Conservation (phyloP, 2,329 filamentous ascomycete species). For the Metarhizium album region DNA sequence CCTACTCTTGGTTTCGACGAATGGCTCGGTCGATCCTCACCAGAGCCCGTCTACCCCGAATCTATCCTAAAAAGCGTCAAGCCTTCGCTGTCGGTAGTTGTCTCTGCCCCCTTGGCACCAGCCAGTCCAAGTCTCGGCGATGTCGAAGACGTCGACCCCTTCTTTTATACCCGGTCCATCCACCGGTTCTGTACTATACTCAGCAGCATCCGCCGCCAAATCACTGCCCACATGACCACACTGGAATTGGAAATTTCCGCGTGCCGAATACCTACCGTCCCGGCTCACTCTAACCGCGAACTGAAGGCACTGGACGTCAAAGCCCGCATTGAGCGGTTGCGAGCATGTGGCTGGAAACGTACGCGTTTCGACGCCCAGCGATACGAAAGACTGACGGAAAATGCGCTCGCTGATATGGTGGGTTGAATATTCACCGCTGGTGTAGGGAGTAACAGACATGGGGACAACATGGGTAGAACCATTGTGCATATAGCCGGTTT, state of each 20-base stretch:
- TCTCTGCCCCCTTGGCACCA: background rate
- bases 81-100: background rate
- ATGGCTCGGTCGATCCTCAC: slow-evolving; percentile 17
- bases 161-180: slow-evolving; percentile 31
- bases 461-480: background rate
- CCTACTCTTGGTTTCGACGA: slow-evolving; percentile 48
- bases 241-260: slow-evolving; percentile 29
- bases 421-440: slow-evolving; percentile 2
- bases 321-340: slow-evolving; percentile 42
- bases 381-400: slow-evolving; percentile 42
- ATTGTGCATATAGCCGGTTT: background rate
- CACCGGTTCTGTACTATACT: slow-evolving; percentile 40
- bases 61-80: slow-evolving; percentile 11
- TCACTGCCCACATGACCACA: slow-evolving; percentile 35
- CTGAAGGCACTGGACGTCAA: slow-evolving; percentile 30
- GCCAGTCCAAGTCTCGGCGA: slow-evolving; percentile 6
- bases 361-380: slow-evolving; percentile 42
- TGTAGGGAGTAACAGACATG: background rate
- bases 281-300: slow-evolving; percentile 20
- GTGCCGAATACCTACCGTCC: slow-evolving; percentile 15
- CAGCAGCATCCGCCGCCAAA: slow-evolving; percentile 35
- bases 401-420: slow-evolving; percentile 38
- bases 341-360: slow-evolving; percentile 43
- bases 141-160: slow-evolving; percentile 18
- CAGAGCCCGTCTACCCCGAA: slow-evolving; percentile 11